These are phyloP conservation scores for Ophiocordyceps sinensis DNA, from an alignment of 2,329 filamentous ascomycete genomes.

Conservation along the genomic window DNA sequence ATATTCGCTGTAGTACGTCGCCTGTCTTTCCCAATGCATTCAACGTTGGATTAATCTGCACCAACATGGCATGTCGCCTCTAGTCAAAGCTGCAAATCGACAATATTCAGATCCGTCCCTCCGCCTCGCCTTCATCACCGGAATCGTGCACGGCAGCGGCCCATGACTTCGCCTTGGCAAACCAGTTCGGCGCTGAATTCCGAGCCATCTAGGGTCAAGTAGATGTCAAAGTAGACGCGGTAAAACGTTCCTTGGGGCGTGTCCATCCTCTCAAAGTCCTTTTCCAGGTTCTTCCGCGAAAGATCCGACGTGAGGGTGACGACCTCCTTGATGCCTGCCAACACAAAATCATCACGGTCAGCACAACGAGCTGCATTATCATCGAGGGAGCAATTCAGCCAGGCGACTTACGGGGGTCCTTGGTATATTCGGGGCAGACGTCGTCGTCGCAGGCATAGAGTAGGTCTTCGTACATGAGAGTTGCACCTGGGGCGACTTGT, in stretches of 20 bases:
- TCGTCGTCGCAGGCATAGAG: conserved; percentile 96
- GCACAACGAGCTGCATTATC: background rate
- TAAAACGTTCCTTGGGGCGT: conserved; percentile 95
- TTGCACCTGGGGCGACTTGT: conserved; percentile 91
- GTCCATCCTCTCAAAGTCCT: conserved; percentile 98
- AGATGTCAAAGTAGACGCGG: conserved; percentile 65
- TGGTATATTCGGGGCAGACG: conserved; percentile 95
- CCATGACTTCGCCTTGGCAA: conserved; percentile 99
- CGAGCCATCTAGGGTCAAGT: conserved; percentile 88
- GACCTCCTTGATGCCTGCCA: conserved; percentile 90
- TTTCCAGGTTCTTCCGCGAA: conserved; percentile 95
- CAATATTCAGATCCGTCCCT: background rate
- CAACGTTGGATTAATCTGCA: background rate
- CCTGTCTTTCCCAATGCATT: background rate
- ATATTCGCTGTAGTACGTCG: background rate
- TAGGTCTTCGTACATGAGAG: conserved; percentile 98
- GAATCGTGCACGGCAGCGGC: conserved; percentile 85
- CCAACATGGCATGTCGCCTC: background rate
- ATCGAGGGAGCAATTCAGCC: background rate
- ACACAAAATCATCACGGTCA: conserved; percentile 2
- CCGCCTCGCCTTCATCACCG: conserved; percentile 25
- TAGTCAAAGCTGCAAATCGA: conserved; percentile 1
- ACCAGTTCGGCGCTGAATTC: conserved; percentile 97
- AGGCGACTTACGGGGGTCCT: conserved; percentile 80
- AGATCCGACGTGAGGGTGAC: conserved; percentile 95